Evolutionary conservation across 2,329 filamentous ascomycete genomes (phyloP).

Genomic region (Cladophialophora exuberans): DNA sequence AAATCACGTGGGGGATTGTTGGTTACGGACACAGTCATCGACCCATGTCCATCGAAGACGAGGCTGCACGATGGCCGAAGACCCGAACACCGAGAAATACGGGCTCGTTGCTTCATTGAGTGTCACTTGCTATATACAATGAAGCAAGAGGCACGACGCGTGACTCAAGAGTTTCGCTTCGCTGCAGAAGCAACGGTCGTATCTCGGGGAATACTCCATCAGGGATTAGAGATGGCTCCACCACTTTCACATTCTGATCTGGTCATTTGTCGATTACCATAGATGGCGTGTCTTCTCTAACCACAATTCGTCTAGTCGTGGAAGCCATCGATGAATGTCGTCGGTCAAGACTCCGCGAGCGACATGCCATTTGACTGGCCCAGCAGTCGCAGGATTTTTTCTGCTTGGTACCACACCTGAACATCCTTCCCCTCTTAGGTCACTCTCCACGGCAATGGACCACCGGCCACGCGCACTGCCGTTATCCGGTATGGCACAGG

Average conservation of each 20-base stretch:
- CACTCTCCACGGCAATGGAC: neutral
- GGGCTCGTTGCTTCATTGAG: too few species aligned
- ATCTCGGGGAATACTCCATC: neutral
- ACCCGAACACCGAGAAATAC: too few species aligned
- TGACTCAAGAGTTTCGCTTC: neutral
- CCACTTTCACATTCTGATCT: neutral
- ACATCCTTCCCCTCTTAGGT: neutral
- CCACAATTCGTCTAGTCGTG: too few species aligned
- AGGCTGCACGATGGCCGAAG: too few species aligned
- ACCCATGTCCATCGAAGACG: too few species aligned
- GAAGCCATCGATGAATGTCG: neutral
- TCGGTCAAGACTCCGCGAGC: neutral
- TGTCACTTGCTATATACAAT: too few species aligned
- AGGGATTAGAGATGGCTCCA: too few species aligned
- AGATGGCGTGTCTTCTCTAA: too few species aligned
- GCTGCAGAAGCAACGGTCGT: neutral
- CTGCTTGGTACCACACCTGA: neutral
- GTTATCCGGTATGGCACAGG: slow-evolving; percentile 8
- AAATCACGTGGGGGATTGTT: too few species aligned
- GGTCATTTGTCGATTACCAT: too few species aligned
- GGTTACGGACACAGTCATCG: too few species aligned
- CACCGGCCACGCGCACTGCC: neutral
- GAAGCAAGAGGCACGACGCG: too few species aligned
- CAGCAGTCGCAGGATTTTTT: neutral
- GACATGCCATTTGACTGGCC: neutral